Evolutionary conservation across 164 flowering plant species (phyloP), one percentile per base, ranked within the genome.

Genomic region (Liriodendron chinense): DNA sequence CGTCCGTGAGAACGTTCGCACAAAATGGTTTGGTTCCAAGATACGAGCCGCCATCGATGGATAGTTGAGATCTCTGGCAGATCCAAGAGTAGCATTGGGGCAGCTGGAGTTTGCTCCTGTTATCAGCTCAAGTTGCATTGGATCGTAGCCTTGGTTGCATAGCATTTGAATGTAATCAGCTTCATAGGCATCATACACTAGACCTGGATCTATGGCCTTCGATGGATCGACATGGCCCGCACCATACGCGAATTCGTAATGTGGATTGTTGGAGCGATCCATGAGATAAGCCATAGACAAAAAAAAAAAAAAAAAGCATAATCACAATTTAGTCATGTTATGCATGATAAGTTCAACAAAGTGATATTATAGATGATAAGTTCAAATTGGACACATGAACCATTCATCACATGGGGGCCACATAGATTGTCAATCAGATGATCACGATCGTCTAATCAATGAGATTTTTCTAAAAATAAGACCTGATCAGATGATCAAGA

Each of bases 51-150:
- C 86, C 82, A 92, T 85, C 34, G 89, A 82, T 7, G 98, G 98
- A 72, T 93, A 93, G 80, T 93, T 93, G 26, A 90, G 85, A 12
- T 90, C 92, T 53, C 18, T n/a, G 87, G 88, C 70, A 13, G 86
- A 82, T 1, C 78, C 80, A 65, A 64, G 74, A 34, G 74, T 68
- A 66, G 49, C 67, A 1, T 87, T 77, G 82, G 91, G 86, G 43
- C 81, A 79, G 6, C 18, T 49, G 9, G 18, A 62, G 0, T 74
- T 69, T 9, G 43, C 47, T 18, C 79, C 82, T 21, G 79, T 21
- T 20, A 82, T 69, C 1, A 64, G 43, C 68, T n/a, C 50, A 7
- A 83, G 2, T 34, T 8, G 49, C 25, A 3, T 10, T 5, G 72
- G 2, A 13, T 47, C 18, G 25, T 72, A 80, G 1, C 81, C 83